Evolutionary conservation across 1,284 basidiomycete species (phyloP).

Genomic region (Laetiporus sulphureus): DNA sequence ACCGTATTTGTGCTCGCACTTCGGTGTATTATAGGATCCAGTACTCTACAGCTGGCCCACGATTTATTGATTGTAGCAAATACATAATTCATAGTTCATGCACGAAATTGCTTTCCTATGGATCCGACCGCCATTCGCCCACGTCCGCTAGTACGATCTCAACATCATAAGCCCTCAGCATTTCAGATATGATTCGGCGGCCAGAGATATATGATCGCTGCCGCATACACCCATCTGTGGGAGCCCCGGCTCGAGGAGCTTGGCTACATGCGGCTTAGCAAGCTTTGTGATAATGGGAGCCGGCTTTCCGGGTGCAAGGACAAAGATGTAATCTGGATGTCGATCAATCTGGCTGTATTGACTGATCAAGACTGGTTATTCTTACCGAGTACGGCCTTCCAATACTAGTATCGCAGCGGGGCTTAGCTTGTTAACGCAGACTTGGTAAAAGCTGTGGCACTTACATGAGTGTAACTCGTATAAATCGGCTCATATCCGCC

Average conservation of each 20-base stretch:
- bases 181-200: slow-evolving; percentile 28
- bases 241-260: slow-evolving; percentile 66
- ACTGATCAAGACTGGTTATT: not conserved
- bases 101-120: no score
- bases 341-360: not conserved
- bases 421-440: no score
- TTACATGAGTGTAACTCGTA: slow-evolving; percentile 62
- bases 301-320: slow-evolving; percentile 40
- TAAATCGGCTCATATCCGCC: slow-evolving; percentile 71
- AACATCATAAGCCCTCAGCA: no score
- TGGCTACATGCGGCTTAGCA: slow-evolving; percentile 57
- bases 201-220: slow-evolving; percentile 84
- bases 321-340: slow-evolving; percentile 78
- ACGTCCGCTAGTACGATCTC: no score
- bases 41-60: no score
- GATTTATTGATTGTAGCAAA: no score
- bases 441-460: no score
- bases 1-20: no score
- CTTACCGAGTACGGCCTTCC: slow-evolving; percentile 74
- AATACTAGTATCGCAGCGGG: slow-evolving; percentile 45
- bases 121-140: no score
- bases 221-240: slow-evolving; percentile 78
- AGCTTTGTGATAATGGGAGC: slow-evolving; percentile 50
- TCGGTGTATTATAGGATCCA: no score
- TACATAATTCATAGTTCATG: no score